Conservation (phyloP, 371 early-diverging fungal species). For the Rhizopus stolonifer region DNA sequence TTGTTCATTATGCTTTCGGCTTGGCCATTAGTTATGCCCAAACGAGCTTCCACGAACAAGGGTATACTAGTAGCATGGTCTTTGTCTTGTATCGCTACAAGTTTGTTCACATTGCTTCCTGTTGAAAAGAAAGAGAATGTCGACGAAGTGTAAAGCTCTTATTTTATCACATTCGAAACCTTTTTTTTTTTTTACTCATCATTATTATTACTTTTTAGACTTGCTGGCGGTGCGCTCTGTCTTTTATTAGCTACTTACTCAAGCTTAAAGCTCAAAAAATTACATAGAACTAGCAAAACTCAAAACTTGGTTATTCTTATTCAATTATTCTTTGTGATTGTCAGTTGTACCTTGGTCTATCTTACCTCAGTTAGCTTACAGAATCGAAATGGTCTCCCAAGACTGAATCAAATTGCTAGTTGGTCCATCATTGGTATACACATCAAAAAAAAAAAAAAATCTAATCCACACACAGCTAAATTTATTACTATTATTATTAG, state of each 20-base stretch:
- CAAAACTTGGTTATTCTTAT: constrained; percentile 4
- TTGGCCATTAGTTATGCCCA: constrained; percentile 68
- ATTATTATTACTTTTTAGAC: constrained; percentile 4
- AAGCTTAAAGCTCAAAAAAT: constrained; percentile 3
- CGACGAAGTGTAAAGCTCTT: constrained; percentile 61
- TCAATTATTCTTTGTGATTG: constrained; percentile 28
- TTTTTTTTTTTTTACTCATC: background rate
- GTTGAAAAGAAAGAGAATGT: constrained; percentile 83
- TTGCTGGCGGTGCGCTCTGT: constrained; percentile 26
- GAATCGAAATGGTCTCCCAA: constrained; percentile 65
- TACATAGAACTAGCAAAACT: constrained; percentile 7
- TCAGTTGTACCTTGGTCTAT: constrained; percentile 51
- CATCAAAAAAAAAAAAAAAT: too few relatives aligned
- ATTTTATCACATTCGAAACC: background rate
- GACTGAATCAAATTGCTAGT: constrained; percentile 66
- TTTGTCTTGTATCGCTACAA: constrained; percentile 64
- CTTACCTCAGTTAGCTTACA: constrained; percentile 53
- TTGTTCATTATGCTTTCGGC: constrained; percentile 49
- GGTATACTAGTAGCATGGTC: constrained; percentile 57
- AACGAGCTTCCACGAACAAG: constrained; percentile 45
- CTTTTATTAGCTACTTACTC: constrained; percentile 6
- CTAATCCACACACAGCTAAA: too few relatives aligned
- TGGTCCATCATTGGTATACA: constrained; percentile 68
- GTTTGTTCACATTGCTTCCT: constrained; percentile 83
- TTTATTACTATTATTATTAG: too few relatives aligned